Evolutionary conservation across 257 asterid species (phyloP), one percentile per base, ranked within the genome.

Genomic region (Salvia rosmarinus): DNA sequence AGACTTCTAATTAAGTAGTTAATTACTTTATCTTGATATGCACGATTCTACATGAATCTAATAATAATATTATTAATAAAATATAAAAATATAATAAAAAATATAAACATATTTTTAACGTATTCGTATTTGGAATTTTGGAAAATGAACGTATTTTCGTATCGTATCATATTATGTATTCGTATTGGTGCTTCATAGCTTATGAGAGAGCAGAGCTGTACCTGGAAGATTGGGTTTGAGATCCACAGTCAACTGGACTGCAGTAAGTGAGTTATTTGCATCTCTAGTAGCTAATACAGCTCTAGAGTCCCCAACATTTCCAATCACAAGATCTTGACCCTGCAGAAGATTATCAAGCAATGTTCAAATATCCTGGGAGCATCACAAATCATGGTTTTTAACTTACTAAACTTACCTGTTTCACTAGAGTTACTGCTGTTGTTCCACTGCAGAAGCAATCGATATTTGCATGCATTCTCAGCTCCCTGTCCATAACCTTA

Each of bases 401-500:
- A 69, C 58, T 21, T 43, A 42, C 52, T 14, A 35, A 67, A 9
- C 19, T 28, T 70, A 90, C 98, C 96, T 90, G 96, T 85, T 90
- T 92, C 76, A 92, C 90, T 60, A 92, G 72, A n/a, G 98, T 87
- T 56, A 92, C 96, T 30, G 96, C 96, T 5, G 98, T 90, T 57
- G 98, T 90, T 79, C 98, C 98, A 60, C 98, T 92, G 85, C 98
- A 90, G 85, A 83, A 92, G 83, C 95, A 85, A 81, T 92, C 96
- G 52, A 90, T 84, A 75, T 81, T 87, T 37, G 89, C 64, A 44
- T 80, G 64, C 86, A 81, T 78, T 82, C 84, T 92, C 79, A 92
- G 77, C 77, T 92, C 98, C 75, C 90, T 84, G 65, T 92, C 98
- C 98, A 88, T 88, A 79, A 87, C 85, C 84, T 82, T 88, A 81